A percentile compares a stretch with the other conserved stretches of the same genome.
These are phyloP conservation scores for Penicillium corylophilum DNA, from an alignment of 2,329 filamentous ascomycete genomes.

Conservation along the genomic window DNA sequence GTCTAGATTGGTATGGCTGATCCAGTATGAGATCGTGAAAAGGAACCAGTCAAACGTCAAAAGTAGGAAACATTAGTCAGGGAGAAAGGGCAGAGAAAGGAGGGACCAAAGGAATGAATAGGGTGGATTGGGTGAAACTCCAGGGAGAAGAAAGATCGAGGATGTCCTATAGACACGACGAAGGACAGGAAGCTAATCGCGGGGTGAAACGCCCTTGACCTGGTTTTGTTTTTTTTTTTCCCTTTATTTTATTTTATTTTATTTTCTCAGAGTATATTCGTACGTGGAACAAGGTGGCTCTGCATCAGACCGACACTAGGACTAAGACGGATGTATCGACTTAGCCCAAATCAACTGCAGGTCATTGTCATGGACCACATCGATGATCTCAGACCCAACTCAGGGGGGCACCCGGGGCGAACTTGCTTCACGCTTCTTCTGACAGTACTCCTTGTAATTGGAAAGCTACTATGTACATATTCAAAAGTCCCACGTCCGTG, in stretches of 20 bases:
- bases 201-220: constrained; percentile 37
- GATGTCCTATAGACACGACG: constrained; percentile 25
- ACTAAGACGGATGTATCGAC: constrained; percentile 27
- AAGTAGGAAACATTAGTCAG: constrained; percentile 18
- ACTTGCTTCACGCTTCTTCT: constrained; percentile 11
- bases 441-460: too few species aligned
- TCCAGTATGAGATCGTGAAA: constrained; percentile 16
- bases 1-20: constrained; percentile 16
- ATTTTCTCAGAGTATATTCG: constrained; percentile 16
- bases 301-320: constrained; percentile 25
- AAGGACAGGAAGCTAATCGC: constrained; percentile 33
- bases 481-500: not conserved
- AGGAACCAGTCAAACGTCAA: constrained; percentile 8
- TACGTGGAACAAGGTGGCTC: constrained; percentile 28
- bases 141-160: constrained; percentile 20
- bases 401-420: constrained; percentile 19
- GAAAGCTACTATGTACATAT: not conserved
- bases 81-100: constrained; percentile 10
- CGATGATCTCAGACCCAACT: constrained; percentile 19
- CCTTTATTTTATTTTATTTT: constrained; percentile 11
- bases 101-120: constrained; percentile 27
- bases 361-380: constrained; percentile 19
- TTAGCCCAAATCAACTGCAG: constrained; percentile 24
- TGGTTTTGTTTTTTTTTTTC: constrained; percentile 20
- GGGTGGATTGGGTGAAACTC: constrained; percentile 17